A percentile compares a stretch with the other conserved stretches of the same genome.
Conservation (phyloP, 345 rosid genomes). For the Euphorbia pulcherrima region DNA sequence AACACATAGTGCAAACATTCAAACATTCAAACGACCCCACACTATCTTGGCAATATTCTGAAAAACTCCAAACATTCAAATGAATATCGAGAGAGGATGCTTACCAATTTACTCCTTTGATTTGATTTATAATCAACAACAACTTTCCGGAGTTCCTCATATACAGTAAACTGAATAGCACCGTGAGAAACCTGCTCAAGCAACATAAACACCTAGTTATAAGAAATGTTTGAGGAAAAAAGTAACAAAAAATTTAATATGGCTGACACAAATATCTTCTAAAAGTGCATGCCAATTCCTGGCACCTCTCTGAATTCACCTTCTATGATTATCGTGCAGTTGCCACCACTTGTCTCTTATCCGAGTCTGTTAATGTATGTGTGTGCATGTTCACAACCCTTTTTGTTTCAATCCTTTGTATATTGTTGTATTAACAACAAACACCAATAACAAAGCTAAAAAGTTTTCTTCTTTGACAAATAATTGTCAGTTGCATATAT, state of each 20-base stretch:
- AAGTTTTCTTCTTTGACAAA: not conserved
- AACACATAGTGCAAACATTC: too few species aligned
- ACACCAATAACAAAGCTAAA: not conserved
- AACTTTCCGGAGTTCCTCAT: conserved; percentile 82
- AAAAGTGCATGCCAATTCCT: not conserved
- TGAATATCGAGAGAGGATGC: conserved; percentile 15
- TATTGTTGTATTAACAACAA: conserved; percentile 1
- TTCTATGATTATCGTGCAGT: not conserved
- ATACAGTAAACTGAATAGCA: conserved; percentile 83
- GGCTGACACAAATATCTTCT: conserved; percentile 7
- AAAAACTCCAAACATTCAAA: not conserved
- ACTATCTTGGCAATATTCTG: not conserved
- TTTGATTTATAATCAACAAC: conserved; percentile 43
- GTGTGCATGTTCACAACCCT: not conserved
- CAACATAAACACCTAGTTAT: conserved; percentile 17
- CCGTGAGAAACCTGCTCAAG: conserved; percentile 95
- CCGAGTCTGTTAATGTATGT: not conserved
- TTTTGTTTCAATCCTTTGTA: not conserved
- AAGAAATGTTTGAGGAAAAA: conserved; percentile 10
- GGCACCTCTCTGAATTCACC: not conserved
- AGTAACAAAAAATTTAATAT: conserved; percentile 3
- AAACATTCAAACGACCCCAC: not conserved
- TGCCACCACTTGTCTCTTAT: not conserved
- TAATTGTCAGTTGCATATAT: not conserved
- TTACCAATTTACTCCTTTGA: conserved; percentile 48